These are phyloP conservation scores for Aureobasidium sp. DNA, from an alignment of 2,329 filamentous ascomycete species.

Conservation along the genomic window DNA sequence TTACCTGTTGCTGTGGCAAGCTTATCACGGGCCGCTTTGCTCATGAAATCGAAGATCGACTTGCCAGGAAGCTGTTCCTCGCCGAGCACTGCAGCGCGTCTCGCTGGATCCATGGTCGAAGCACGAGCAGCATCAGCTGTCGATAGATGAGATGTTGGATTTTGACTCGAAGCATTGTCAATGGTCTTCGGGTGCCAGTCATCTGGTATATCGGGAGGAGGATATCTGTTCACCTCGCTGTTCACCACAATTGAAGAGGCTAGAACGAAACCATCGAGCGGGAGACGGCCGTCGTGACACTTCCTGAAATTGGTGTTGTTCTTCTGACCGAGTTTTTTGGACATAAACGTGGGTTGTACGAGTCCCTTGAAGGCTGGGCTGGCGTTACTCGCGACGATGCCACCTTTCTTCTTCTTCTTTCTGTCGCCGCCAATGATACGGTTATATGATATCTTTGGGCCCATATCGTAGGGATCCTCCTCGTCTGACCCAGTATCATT, in stretches of 20 bases:
- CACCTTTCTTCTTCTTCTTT: conserved; percentile 56
- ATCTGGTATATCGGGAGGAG: conserved; percentile 59
- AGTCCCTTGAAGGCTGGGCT: conserved; percentile 5
- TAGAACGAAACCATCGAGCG: conserved; percentile 73
- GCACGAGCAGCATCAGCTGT: conserved; percentile 70
- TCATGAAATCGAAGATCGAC: conserved; percentile 91
- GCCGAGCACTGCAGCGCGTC: conserved; percentile 72
- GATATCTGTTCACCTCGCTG: conserved; percentile 47
- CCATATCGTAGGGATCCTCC: conserved; percentile 88
- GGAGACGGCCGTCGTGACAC: conserved; percentile 76
- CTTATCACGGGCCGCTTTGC: conserved; percentile 66
- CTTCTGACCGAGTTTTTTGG: conserved; percentile 50
- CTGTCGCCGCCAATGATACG: conserved; percentile 73
- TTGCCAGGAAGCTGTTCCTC: conserved; percentile 79
- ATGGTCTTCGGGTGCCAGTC: conserved; percentile 62
- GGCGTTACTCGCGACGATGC: conserved; percentile 23
- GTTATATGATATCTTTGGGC: conserved; percentile 84
- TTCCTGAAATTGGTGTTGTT: conserved; percentile 50
- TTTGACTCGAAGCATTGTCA: conserved; percentile 19
- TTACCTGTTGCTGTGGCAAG: conserved; percentile 71
- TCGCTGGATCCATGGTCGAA: conserved; percentile 66
- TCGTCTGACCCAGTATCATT: conserved; percentile 94
- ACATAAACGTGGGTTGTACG: conserved; percentile 62
- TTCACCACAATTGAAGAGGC: conserved; percentile 41
- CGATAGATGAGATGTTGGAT: conserved; percentile 48